Evolutionary conservation across 805 yeast species (phyloP).

Genomic region (Yamadazyma sp.): DNA sequence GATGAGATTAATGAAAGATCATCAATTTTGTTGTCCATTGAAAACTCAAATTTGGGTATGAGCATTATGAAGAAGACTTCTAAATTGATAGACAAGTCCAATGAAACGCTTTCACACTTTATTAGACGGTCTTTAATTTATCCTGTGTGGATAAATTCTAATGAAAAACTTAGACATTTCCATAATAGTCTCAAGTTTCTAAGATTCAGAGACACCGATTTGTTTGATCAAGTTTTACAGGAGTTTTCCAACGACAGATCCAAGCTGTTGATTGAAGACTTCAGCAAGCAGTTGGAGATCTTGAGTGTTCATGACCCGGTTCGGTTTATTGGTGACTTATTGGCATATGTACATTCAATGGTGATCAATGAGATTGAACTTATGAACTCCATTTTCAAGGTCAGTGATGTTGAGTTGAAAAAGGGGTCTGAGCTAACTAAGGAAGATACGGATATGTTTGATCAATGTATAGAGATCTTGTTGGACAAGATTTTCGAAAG

Average conservation of each 20-base stretch:
- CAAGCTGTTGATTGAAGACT: conserved; percentile 62
- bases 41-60: conserved; percentile 63
- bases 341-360: conserved; percentile 84
- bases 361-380: conserved; percentile 86
- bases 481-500: conserved; percentile 43
- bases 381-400: conserved; percentile 56
- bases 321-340: conserved; percentile 79
- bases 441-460: conserved; percentile 13
- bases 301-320: conserved; percentile 71
- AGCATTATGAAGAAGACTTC: conserved; percentile 62
- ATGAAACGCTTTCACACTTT: conserved; percentile 28
- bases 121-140: conserved; percentile 35
- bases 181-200: conserved; percentile 33
- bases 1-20: conserved; percentile 66
- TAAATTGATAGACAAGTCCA: conserved; percentile 44
- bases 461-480: background rate
- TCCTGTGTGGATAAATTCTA: conserved; percentile 27
- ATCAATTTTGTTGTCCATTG: conserved; percentile 61
- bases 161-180: conserved; percentile 25
- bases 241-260: conserved; percentile 73
- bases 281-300: conserved; percentile 34
- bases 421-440: conserved; percentile 4
- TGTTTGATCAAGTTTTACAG: conserved; percentile 58
- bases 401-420: conserved; percentile 16
- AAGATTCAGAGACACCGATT: conserved; percentile 38